Percentiles rank a stretch among this genome's conserved stretches.
Conservation (phyloP, 2,329 filamentous ascomycete genomes). For the Fusarium sp. region DNA sequence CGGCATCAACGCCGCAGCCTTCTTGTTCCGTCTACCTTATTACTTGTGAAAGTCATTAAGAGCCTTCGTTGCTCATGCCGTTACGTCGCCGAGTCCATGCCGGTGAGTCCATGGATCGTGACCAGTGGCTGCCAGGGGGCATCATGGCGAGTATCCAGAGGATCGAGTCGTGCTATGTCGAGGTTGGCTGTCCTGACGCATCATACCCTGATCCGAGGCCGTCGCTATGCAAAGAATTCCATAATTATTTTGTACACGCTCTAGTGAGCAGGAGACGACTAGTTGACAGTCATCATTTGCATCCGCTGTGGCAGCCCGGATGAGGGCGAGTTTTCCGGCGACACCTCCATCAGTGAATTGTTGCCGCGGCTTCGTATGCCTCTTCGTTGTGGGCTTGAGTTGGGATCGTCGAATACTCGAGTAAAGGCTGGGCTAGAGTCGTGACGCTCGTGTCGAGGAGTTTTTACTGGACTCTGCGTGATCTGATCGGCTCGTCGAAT, state of each 20-base stretch:
- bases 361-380: conserved; percentile 62
- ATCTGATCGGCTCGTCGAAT: conserved; percentile 66
- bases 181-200: conserved; percentile 4
- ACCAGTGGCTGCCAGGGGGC: neutral
- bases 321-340: conserved; percentile 62
- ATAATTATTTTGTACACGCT: conserved; percentile 46
- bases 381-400: conserved; percentile 61
- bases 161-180: conserved; percentile 14
- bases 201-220: conserved; percentile 38
- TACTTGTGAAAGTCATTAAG: conserved; percentile 44
- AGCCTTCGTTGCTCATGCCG: conserved; percentile 32
- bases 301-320: conserved; percentile 61
- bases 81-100: neutral
- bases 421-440: conserved; percentile 73
- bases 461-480: conserved; percentile 62
- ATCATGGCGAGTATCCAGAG: conserved; percentile 17
- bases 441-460: conserved; percentile 55
- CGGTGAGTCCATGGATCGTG: conserved; percentile 1
- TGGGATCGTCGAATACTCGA: conserved; percentile 69
- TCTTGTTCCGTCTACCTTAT: conserved; percentile 43
- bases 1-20: conserved; percentile 35
- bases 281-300: conserved; percentile 71
- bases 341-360: conserved; percentile 60
- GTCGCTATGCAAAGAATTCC: conserved; percentile 51
- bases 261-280: conserved; percentile 41